Evolutionary conservation across 495 filamentous ascomycete species (phyloP).

Genomic region (Lasiosphaeria miniovina): DNA sequence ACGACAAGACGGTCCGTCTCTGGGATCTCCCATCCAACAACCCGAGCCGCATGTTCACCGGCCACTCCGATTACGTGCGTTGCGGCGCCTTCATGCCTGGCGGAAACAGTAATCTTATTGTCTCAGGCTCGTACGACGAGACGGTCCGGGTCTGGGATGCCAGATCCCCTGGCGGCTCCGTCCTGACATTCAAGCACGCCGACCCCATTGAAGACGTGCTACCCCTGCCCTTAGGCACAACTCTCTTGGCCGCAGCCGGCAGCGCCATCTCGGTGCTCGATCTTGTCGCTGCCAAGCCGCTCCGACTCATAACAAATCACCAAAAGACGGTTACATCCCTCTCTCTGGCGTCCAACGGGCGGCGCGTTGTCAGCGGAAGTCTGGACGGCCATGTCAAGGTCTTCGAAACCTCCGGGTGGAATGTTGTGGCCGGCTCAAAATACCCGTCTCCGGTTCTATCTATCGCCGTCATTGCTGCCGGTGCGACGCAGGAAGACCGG

Average conservation of each 20-base stretch:
- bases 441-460: constrained; percentile 88
- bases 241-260: constrained; percentile 77
- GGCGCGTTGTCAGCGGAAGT: constrained; percentile 77
- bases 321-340: constrained; percentile 96
- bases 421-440: constrained; percentile 86
- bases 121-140: constrained; percentile 89
- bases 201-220: constrained; percentile 83
- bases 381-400: constrained; percentile 96
- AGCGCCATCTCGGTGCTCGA: constrained; percentile 93
- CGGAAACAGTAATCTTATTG: constrained; percentile 66
- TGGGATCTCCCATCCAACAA: constrained; percentile 88
- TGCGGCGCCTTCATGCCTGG: constrained; percentile 82
- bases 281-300: constrained; percentile 82
- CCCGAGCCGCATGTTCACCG: constrained; percentile 73
- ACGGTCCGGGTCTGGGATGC: constrained; percentile 95
- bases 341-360: constrained; percentile 67
- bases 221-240: constrained; percentile 80
- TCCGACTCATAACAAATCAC: constrained; percentile 85
- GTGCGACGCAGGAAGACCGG: constrained; percentile 70
- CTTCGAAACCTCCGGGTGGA: constrained; percentile 88
- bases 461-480: constrained; percentile 66
- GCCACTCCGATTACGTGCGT: constrained; percentile 90
- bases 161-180: constrained; percentile 60
- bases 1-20: constrained; percentile 86
- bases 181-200: constrained; percentile 90